Percentiles rank a stretch among this genome's conserved stretches.
Evolutionary conservation across 2,329 filamentous ascomycete species (phyloP).

Genomic region (Podosphaera fusca): DNA sequence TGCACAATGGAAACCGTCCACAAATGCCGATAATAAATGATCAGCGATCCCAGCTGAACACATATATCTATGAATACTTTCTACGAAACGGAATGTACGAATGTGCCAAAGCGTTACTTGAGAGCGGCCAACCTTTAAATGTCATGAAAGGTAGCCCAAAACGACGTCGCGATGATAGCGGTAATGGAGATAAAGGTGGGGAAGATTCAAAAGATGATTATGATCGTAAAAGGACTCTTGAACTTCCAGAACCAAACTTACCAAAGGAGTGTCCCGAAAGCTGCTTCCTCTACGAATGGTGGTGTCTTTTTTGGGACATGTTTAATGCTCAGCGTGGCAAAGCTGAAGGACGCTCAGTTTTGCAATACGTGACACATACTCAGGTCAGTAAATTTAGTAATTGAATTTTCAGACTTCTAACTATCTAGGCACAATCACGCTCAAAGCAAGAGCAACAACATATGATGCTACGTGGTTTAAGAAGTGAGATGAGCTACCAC

Average conservation of each 20-base stretch:
- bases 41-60: slow-evolving; percentile 42
- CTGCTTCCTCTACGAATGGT: slow-evolving; percentile 94
- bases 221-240: slow-evolving; percentile 50
- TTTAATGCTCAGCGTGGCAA: slow-evolving; percentile 61
- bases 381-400: slow-evolving; percentile 36
- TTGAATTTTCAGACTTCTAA: slow-evolving; percentile 5
- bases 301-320: slow-evolving; percentile 92
- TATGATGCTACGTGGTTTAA: slow-evolving; percentile 51
- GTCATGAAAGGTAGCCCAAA: slow-evolving; percentile 45
- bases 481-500: slow-evolving; percentile 34
- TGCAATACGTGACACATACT: slow-evolving; percentile 59
- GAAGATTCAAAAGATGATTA: slow-evolving; percentile 61
- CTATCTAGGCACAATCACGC: slow-evolving; percentile 37
- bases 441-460: slow-evolving; percentile 56
- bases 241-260: slow-evolving; percentile 54
- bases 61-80: slow-evolving; percentile 83
- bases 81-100: slow-evolving; percentile 67
- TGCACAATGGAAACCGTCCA: slow-evolving; percentile 28
- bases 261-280: slow-evolving; percentile 41
- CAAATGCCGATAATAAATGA: slow-evolving; percentile 17
- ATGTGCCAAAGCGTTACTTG: slow-evolving; percentile 52
- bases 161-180: slow-evolving; percentile 41
- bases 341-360: slow-evolving; percentile 35
- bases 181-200: slow-evolving; percentile 42
- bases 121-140: slow-evolving; percentile 42